phyloP scores from a whole-genome alignment of 2,329 filamentous ascomycete genomes.

The Fusarium sp. region DNA sequence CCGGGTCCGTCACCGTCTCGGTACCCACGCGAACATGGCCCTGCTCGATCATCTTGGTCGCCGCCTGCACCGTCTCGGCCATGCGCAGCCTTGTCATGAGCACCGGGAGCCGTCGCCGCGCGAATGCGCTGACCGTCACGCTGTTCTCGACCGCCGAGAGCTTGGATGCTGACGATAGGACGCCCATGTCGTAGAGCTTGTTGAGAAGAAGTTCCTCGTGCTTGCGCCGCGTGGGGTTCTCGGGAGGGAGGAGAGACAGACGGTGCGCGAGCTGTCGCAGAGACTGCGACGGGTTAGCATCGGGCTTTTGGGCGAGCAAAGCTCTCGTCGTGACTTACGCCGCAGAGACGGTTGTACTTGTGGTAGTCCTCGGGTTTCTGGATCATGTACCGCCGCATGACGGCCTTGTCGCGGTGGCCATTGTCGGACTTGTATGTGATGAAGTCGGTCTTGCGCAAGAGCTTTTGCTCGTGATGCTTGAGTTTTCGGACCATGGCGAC shows the following conservation, averaged over 20 bases:
- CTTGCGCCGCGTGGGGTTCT: slow-evolving; percentile 83
- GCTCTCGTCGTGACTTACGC: slow-evolving; percentile 62
- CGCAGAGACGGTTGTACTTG: slow-evolving; percentile 76
- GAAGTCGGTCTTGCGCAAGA: slow-evolving; percentile 94
- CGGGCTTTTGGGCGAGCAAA: slow-evolving; percentile 47
- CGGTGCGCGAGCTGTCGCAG: slow-evolving; percentile 91
- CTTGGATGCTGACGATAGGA: slow-evolving; percentile 83
- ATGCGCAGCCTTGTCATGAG: slow-evolving; percentile 93
- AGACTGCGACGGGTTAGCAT: slow-evolving; percentile 65
- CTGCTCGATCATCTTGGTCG: slow-evolving; percentile 91
- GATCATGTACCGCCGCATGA: slow-evolving; percentile 91
- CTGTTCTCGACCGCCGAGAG: slow-evolving; percentile 89
- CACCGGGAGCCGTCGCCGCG: slow-evolving; percentile 85
- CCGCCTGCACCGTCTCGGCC: slow-evolving; percentile 90
- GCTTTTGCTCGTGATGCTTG: slow-evolving; percentile 97
- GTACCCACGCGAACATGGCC: slow-evolving; percentile 94
- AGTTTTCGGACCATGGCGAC: slow-evolving; percentile 90
- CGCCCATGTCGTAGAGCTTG: slow-evolving; percentile 94
- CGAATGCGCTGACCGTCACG: slow-evolving; percentile 91
- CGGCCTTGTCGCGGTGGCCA: slow-evolving; percentile 84
- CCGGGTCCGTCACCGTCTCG: slow-evolving; percentile 90
- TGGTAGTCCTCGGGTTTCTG: slow-evolving; percentile 91
- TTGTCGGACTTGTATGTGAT: slow-evolving; percentile 93
- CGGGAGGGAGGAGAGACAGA: slow-evolving; percentile 85
- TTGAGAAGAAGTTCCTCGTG: slow-evolving; percentile 90